Base-by-base conservation (phyloP, 148 eudicot species). In the Rhododendron griersonianum region DNA sequence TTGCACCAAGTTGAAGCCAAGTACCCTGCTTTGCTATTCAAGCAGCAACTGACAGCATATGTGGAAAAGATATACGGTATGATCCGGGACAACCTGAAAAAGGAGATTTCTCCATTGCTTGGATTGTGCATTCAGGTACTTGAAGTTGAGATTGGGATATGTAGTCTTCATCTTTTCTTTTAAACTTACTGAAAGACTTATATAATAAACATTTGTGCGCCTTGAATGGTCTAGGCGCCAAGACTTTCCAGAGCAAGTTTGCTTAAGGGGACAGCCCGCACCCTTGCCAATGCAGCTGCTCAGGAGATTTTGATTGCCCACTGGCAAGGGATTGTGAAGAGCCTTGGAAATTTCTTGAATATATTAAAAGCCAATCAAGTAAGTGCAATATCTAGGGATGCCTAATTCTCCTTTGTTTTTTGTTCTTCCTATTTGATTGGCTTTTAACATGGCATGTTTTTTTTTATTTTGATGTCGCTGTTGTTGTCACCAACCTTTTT, bases 51-150 rank as follows among this genome's bases (percentile, higher is more conserved):
- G 84, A 93, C 94, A 85, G 98, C 98, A 77, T 96, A 93, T 92
- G 95, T 96, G 67, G 98, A 96, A 87, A 96, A 96, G 91, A 96
- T 94, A 83, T 96, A 96, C 83, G 98, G 98, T 85, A 93, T 96
- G 95, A 93, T 96, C 82, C 94, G 98, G 21, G 98, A 96, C 86
- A 95, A 96, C 89, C 86, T 96, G 84, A 96, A 94, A 85, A 96
- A 92, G 85, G 95, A 93, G 88, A 95, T 94, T 63, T 94, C 98
- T 86, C 98, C 98, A 61, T 89, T 88, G 85, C 93, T 96, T 63
- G 98, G 96, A 37, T 89, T 94, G 89, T 96, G 98, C 90, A 94
- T 96, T 87, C 98, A 94, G 98, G 98, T 96, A 88, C 15, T n/a
- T 74, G 77, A 51, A 63, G 81, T 47, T 73, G 13, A 65, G 15